phyloP scores from a whole-genome alignment of 2,329 filamentous ascomycete species.

The Nemania sp. region DNA sequence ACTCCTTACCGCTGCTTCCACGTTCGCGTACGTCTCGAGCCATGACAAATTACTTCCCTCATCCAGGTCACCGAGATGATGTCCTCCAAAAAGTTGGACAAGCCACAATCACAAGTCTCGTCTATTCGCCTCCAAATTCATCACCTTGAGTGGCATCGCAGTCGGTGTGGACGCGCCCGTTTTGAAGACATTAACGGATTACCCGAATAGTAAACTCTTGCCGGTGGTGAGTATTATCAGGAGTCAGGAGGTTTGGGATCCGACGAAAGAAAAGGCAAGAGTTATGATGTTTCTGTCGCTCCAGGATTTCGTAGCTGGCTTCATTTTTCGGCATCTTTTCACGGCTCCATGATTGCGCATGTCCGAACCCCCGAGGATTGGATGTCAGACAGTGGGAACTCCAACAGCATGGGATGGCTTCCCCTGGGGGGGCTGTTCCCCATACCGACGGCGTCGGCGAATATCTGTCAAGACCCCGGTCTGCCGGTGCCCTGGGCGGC shows the following conservation, averaged over 20 bases:
- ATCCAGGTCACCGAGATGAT: too few relatives aligned
- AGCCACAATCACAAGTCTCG: too few relatives aligned
- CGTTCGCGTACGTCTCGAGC: too few relatives aligned
- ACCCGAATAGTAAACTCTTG: too few relatives aligned
- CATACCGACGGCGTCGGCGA: slow-evolving; percentile 2
- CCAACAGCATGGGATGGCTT: background rate
- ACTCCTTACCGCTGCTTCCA: too few relatives aligned
- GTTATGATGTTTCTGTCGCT: background rate
- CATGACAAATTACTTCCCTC: too few relatives aligned
- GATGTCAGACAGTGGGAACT: slow-evolving; percentile 13
- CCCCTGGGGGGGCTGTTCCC: background rate
- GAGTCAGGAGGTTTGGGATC: background rate
- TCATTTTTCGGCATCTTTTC: background rate
- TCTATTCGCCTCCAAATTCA: too few relatives aligned
- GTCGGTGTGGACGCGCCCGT: too few relatives aligned
- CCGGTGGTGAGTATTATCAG: background rate
- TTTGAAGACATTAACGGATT: too few relatives aligned
- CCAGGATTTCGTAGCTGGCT: background rate
- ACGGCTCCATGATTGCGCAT: background rate
- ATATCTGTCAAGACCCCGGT: background rate
- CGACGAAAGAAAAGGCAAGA: background rate
- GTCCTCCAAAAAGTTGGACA: too few relatives aligned
- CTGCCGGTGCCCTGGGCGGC: background rate
- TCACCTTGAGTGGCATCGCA: too few relatives aligned
- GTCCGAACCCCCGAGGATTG: slow-evolving; percentile 12